A percentile compares a stretch with the other conserved stretches of the same genome.
Conservation (phyloP, 768 basidiomycete genomes). For the Mycena rosella region DNA sequence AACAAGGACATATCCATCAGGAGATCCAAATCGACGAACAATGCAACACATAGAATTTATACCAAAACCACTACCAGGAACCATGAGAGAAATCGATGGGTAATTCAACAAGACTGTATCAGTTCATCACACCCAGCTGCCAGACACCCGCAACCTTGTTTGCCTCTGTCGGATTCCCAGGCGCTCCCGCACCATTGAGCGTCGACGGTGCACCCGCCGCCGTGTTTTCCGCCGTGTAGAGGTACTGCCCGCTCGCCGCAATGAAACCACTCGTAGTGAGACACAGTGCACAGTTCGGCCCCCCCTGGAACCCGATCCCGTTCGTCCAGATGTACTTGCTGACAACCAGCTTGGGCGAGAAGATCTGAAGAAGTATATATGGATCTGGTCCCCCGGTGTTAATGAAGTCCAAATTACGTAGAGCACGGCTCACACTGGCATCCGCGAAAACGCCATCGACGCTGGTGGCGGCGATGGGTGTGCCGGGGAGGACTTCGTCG, state of each 20-base stretch:
- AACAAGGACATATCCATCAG: too few relatives aligned
- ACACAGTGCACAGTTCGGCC: not conserved
- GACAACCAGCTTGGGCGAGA: not conserved
- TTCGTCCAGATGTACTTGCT: not conserved
- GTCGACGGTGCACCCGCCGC: not conserved
- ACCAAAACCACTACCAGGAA: too few relatives aligned
- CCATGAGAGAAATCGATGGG: too few relatives aligned
- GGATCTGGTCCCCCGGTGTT: not conserved
- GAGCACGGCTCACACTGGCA: not conserved
- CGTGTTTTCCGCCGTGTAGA: too few relatives aligned
- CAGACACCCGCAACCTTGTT: not conserved
- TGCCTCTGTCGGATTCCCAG: not conserved
- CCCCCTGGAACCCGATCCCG: not conserved
- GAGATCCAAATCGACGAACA: too few relatives aligned
- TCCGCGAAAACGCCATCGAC: not conserved
- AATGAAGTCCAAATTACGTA: too few relatives aligned
- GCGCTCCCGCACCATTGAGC: not conserved
- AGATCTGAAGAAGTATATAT: not conserved
- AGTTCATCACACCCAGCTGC: not conserved
- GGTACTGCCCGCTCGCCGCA: too few relatives aligned
- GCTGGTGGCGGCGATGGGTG: not conserved
- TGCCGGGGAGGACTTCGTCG: not conserved
- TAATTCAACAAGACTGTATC: too few relatives aligned
- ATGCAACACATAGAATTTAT: too few relatives aligned
- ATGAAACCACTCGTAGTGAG: too few relatives aligned